phyloP scores from a whole-genome alignment of 2,329 filamentous ascomycete genomes.

The Paecilomyces niveus region DNA sequence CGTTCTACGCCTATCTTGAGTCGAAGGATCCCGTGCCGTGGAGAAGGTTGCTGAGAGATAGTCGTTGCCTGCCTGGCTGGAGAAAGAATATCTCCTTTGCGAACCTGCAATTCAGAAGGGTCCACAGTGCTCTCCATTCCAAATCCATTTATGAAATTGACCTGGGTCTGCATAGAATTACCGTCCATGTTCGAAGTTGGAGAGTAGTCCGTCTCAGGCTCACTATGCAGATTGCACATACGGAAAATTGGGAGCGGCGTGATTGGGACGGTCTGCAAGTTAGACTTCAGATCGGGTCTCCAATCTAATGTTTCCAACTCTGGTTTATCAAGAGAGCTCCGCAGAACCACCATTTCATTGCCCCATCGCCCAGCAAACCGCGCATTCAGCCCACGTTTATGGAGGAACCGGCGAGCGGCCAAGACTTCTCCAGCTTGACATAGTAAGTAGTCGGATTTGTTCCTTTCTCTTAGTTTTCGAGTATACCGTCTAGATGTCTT shows the following conservation, averaged over 20 bases:
- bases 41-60: neutral
- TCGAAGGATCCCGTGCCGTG: slow-evolving; percentile 8
- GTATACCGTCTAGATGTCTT: slow-evolving; percentile 15
- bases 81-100: slow-evolving; percentile 1
- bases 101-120: slow-evolving; percentile 5
- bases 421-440: slow-evolving; percentile 24
- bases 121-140: slow-evolving; percentile 4
- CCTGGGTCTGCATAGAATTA: neutral
- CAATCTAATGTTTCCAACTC: slow-evolving; percentile 12
- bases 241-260: neutral
- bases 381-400: slow-evolving; percentile 19
- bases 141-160: slow-evolving; percentile 8
- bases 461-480: slow-evolving; percentile 5
- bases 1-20: slow-evolving; percentile 14
- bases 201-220: neutral
- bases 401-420: slow-evolving; percentile 23
- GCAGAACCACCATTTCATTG: slow-evolving; percentile 16
- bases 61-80: neutral
- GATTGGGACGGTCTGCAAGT: neutral
- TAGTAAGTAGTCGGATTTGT: slow-evolving; percentile 17
- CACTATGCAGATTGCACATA: neutral
- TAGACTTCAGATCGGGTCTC: slow-evolving; percentile 3
- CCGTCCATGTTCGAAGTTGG: neutral
- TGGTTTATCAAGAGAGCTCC: slow-evolving; percentile 1
- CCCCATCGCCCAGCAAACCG: slow-evolving; percentile 27